Evolutionary conservation across 169 alveolate genomes (phyloP).

Genomic region (Plasmodium falciparum): DNA sequence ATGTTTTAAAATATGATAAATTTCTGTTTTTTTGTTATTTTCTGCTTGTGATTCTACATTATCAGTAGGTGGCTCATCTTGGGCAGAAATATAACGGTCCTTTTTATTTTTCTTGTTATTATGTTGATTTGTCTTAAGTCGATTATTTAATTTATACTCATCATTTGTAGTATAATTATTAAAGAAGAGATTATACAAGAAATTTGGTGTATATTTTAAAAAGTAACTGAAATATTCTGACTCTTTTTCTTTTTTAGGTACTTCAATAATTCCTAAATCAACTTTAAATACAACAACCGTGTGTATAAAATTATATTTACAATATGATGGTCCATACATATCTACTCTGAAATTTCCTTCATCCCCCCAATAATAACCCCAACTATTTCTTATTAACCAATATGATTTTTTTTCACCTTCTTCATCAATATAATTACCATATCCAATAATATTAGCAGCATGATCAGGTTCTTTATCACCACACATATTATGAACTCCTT

Average conservation of each 20-base stretch:
- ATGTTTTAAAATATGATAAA: slow-evolving; percentile 36
- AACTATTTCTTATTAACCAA: slow-evolving; percentile 69
- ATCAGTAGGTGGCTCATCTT: neutral
- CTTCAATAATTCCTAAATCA: slow-evolving; percentile 36
- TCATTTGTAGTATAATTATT: neutral
- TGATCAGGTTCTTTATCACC: slow-evolving; percentile 70
- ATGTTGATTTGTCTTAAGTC: neutral
- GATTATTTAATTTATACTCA: neutral
- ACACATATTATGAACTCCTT: slow-evolving; percentile 63
- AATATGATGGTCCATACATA: slow-evolving; percentile 51
- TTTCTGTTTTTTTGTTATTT: slow-evolving; percentile 6
- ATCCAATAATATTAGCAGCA: slow-evolving; percentile 77
- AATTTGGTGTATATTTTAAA: slow-evolving; percentile 9
- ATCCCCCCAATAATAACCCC: slow-evolving; percentile 79
- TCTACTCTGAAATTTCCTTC: slow-evolving; percentile 76
- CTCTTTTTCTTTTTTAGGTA: slow-evolving; percentile 1
- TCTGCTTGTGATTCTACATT: neutral
- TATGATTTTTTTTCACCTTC: slow-evolving; percentile 54
- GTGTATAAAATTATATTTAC: slow-evolving; percentile 58
- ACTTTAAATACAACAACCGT: slow-evolving; percentile 32
- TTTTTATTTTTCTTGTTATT: neutral
- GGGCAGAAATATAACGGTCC: neutral
- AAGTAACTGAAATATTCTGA: neutral
- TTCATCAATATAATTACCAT: slow-evolving; percentile 70
- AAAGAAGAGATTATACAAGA: slow-evolving; percentile 6